Evolutionary conservation across 306 rosid species (phyloP).

Genomic region (Cicer cuneatum): DNA sequence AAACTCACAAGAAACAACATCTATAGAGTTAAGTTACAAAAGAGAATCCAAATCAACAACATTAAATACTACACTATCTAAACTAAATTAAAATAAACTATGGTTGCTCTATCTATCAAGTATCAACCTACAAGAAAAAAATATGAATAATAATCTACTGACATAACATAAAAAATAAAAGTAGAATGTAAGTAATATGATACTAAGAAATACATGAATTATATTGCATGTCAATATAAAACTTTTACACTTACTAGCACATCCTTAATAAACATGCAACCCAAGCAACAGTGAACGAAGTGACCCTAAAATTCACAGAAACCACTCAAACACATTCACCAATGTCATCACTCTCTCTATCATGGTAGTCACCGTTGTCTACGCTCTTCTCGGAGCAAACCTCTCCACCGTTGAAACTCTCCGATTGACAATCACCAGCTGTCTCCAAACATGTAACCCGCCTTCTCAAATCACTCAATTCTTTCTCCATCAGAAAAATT

Average conservation of each 20-base stretch:
- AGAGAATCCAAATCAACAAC: neutral
- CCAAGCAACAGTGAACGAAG: neutral
- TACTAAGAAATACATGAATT: too few relatives aligned
- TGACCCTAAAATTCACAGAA: neutral
- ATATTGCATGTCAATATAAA: too few relatives aligned
- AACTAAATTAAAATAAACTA: slow-evolving; percentile 14
- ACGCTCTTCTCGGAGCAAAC: slow-evolving; percentile 53
- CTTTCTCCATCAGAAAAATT: slow-evolving; percentile 69
- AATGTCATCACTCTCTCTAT: neutral
- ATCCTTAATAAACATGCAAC: neutral
- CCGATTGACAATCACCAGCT: slow-evolving; percentile 34
- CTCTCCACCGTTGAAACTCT: slow-evolving; percentile 39
- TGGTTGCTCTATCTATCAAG: neutral
- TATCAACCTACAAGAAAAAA: neutral
- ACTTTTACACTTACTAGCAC: too few relatives aligned
- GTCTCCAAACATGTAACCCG: slow-evolving; percentile 62
- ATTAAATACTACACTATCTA: neutral
- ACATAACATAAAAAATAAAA: too few relatives aligned
- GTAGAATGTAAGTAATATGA: too few relatives aligned
- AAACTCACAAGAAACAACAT: neutral
- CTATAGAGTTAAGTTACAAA: slow-evolving; percentile 35
- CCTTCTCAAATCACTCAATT: slow-evolving; percentile 66
- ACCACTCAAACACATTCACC: neutral
- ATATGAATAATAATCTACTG: slow-evolving; percentile 32
- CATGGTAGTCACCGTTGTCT: slow-evolving; percentile 45